Conservation (phyloP, 2,329 filamentous ascomycete genomes). For the Cyphellophora europaea region DNA sequence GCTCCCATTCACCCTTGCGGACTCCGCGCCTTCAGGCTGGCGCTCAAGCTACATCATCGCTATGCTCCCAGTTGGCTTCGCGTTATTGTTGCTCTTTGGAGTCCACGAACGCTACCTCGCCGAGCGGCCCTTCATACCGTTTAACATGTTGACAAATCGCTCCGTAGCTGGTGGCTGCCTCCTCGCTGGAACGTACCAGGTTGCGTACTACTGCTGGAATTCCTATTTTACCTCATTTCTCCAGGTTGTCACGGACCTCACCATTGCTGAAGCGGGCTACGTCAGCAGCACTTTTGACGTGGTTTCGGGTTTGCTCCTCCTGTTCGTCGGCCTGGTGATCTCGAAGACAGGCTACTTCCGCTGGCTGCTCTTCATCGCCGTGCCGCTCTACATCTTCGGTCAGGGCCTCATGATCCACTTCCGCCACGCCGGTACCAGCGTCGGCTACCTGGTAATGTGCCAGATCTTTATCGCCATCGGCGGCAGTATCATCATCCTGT, state of each 20-base stretch:
- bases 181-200: conserved; percentile 22
- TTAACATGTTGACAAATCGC: conserved; percentile 27
- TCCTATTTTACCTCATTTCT: conserved; percentile 28
- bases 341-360: conserved; percentile 45
- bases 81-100: conserved; percentile 47
- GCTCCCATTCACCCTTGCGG: conserved; percentile 57
- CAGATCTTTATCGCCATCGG: conserved; percentile 52
- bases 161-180: conserved; percentile 23
- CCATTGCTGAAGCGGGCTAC: conserved; percentile 25
- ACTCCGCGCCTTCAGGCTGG: conserved; percentile 38
- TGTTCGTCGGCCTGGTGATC: conserved; percentile 44
- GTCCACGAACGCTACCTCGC: conserved; percentile 51
- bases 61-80: conserved; percentile 48
- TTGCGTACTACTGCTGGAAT: conserved; percentile 24
- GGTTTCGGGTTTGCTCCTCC: conserved; percentile 44
- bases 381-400: conserved; percentile 47
- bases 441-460: conserved; percentile 48
- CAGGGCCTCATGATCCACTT: conserved; percentile 50
- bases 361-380: conserved; percentile 42
- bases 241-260: conserved; percentile 26
- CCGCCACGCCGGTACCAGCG: conserved; percentile 41
- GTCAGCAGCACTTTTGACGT: conserved; percentile 44
- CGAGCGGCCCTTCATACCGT: conserved; percentile 48
- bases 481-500: conserved; percentile 48
- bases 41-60: conserved; percentile 41